A percentile compares a stretch with the other conserved stretches of the same genome.
Evolutionary conservation across 176 grass and related monocot species (phyloP).

Genomic region (Ampelocalamus luodianensis): DNA sequence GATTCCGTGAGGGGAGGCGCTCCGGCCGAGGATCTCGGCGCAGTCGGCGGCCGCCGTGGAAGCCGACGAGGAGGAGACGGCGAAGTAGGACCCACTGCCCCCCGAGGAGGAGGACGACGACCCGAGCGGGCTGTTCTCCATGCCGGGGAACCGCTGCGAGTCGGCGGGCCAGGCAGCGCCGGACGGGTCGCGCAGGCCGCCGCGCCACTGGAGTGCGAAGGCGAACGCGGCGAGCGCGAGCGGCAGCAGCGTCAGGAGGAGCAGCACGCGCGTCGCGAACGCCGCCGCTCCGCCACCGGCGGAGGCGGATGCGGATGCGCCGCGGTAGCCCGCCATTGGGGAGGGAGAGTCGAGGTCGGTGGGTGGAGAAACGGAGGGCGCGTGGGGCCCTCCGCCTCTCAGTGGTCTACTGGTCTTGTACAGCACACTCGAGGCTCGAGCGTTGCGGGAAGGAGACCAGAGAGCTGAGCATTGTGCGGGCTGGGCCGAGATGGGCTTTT

Average conservation of each 20-base stretch:
- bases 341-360: neutral
- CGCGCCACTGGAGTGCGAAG: constrained; percentile 97
- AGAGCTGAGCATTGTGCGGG: neutral
- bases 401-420: neutral
- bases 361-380: neutral
- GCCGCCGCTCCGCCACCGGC: constrained; percentile 35
- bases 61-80: constrained; percentile 44
- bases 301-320: constrained; percentile 27
- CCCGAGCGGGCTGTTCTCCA: constrained; percentile 81
- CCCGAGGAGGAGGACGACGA: constrained; percentile 71
- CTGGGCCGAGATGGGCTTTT: neutral
- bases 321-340: constrained; percentile 70
- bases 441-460: constrained; percentile 15
- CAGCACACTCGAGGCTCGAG: constrained; percentile 17
- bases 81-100: constrained; percentile 49
- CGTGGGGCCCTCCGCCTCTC: neutral
- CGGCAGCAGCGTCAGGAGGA: constrained; percentile 88
- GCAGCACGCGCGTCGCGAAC: constrained; percentile 72
- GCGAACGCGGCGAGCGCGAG: constrained; percentile 91
- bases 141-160: constrained; percentile 81
- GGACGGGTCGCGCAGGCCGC: constrained; percentile 74
- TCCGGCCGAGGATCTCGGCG: constrained; percentile 83
- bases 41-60: constrained; percentile 71
- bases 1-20: constrained; percentile 68
- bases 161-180: constrained; percentile 80